Percentiles rank a stretch among this genome's conserved stretches.
Conservation (phyloP, 768 basidiomycete species). For the Hericium rajendrae region DNA sequence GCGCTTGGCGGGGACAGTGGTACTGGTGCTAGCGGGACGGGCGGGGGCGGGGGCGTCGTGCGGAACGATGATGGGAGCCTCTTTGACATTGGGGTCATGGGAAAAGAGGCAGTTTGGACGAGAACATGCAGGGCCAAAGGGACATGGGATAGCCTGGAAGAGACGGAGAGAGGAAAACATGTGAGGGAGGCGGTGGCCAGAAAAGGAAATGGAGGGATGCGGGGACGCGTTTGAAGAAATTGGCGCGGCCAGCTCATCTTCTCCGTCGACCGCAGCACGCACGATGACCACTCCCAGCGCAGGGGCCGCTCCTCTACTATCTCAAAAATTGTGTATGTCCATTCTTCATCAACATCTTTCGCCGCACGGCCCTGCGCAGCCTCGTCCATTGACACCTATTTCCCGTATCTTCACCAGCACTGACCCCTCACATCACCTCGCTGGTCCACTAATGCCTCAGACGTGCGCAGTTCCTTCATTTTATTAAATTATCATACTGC, state of each 20-base stretch:
- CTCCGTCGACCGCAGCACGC: too few species aligned
- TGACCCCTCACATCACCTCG: constrained; percentile 50
- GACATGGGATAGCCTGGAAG: constrained; percentile 54
- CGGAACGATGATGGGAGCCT: constrained; percentile 30
- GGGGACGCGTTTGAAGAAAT: too few species aligned
- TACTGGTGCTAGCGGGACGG: constrained; percentile 10
- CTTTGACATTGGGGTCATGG: constrained; percentile 35
- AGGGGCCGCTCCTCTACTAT: constrained; percentile 7
- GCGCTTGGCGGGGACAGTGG: constrained; percentile 44
- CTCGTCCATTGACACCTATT: background rate
- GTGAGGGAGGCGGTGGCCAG: background rate
- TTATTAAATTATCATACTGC: background rate
- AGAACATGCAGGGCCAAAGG: constrained; percentile 38
- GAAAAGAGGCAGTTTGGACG: constrained; percentile 57
- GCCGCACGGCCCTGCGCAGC: too few species aligned
- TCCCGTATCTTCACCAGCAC: constrained; percentile 25
- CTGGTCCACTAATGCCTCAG: constrained; percentile 53
- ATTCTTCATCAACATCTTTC: too few species aligned
- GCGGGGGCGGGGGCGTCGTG: constrained; percentile 20
- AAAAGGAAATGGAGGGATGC: background rate
- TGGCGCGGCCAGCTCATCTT: too few species aligned
- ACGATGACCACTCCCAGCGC: too few species aligned
- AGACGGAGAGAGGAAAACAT: constrained; percentile 61
- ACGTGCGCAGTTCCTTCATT: constrained; percentile 34
- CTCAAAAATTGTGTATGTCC: constrained; percentile 22